Conservation (phyloP, 2,329 filamentous ascomycete species). For the Alternaria sp. region DNA sequence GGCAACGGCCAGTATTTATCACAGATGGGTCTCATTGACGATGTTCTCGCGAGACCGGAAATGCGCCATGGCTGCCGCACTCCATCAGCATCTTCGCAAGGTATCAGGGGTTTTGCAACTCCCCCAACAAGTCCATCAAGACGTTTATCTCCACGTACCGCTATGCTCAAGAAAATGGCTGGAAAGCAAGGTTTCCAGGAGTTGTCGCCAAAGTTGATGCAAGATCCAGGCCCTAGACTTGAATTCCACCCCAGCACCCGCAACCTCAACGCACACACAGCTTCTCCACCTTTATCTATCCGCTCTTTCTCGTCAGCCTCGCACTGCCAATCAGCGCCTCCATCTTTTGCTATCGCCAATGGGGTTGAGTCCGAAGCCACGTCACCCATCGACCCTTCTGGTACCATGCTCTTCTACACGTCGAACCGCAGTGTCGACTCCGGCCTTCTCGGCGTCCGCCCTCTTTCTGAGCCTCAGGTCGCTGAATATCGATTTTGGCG, state of each 20-base stretch:
- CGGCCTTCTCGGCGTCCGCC: slow-evolving; percentile 42
- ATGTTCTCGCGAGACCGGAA: slow-evolving; percentile 14
- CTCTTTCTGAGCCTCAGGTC: slow-evolving; percentile 45
- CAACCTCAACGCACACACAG: slow-evolving; percentile 3
- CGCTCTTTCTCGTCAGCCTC: not conserved
- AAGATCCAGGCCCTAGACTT: not conserved
- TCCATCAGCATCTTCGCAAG: slow-evolving; percentile 8
- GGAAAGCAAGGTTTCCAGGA: slow-evolving; percentile 29
- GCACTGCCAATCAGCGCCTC: not conserved
- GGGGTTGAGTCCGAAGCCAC: slow-evolving; percentile 35
- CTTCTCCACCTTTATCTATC: slow-evolving; percentile 4
- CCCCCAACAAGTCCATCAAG: slow-evolving; percentile 31
- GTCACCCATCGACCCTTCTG: slow-evolving; percentile 39
- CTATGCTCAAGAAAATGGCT: slow-evolving; percentile 39
- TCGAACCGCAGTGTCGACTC: slow-evolving; percentile 40
- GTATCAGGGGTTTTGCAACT: not conserved
- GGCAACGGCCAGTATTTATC: slow-evolving; percentile 24
- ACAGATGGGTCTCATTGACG: slow-evolving; percentile 29
- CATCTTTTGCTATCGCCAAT: slow-evolving; percentile 41
- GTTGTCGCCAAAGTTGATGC: slow-evolving; percentile 15
- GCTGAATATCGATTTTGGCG: slow-evolving; percentile 51
- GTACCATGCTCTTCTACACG: slow-evolving; percentile 43
- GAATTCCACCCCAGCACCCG: slow-evolving; percentile 10
- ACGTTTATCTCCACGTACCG: slow-evolving; percentile 34
- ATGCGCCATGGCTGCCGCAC: not conserved